Evolutionary conservation across 148 eudicot genomes (phyloP), one percentile per base, ranked within the genome.

Genomic region (Rhododendron simsii): DNA sequence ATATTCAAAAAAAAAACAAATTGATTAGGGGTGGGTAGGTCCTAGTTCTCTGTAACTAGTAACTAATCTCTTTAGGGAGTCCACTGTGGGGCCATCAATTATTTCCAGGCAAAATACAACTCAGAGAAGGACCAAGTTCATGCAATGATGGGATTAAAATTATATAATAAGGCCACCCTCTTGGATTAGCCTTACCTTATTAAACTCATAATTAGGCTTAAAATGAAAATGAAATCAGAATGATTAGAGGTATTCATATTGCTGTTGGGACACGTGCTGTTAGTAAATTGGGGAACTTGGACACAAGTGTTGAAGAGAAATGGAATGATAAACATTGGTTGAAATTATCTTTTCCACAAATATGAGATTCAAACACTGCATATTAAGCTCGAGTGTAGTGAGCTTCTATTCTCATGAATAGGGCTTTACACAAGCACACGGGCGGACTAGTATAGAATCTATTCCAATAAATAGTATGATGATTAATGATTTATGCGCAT

Each of bases 151-250:
- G 44, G 20, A 53, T 47, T 65, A 79, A 89, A 82, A 84, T 76
- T 73, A 30, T 30, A 30, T 30, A 37, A 26, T 12, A 26, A 13
- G 18, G 4, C 50, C 65, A 59, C 69, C 71, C 84, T 82, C 39
- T 87, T 86, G 75, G 6, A 30, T 30, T 73, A 33, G 21, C 39
- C 8, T 33, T 73, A 73, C 18, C 41, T 73, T 73, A 73, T 73
- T 73, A 73, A 73, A 73, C 77, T 11, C 41, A 90, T 86, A 85
- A 59, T 89, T 85, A 78, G 89, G 88, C 39, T 33, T 73, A 5
- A 13, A 3, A 28, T 18, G 75, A 69, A 69, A 63, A n/a, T 13
- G 44, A 13, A 14, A 73, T 71, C 8, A 13, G 39, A 71, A 26
- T 61, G 84, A 51, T 83, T 57, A 92, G 88, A 89, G 65, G n/a